phyloP scores from a whole-genome alignment of 305 asterid species.

The Petunia hybrid region DNA sequence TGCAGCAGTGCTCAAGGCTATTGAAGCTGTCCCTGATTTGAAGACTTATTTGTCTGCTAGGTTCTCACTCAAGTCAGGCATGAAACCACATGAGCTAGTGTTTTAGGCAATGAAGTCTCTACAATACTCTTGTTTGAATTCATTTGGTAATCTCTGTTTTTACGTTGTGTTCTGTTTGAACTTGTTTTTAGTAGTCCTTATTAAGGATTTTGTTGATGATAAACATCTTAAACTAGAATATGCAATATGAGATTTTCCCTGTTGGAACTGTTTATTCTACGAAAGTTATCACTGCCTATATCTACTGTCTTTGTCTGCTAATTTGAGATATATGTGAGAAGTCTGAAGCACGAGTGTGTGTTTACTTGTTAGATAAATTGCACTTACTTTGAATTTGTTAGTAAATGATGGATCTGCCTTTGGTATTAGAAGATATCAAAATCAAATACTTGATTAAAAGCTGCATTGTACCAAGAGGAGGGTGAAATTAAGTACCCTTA shows the following conservation, averaged over 20 bases:
- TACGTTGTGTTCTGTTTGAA: not conserved
- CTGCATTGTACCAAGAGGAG: conserved; percentile 38
- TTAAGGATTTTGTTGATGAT: conserved; percentile 17
- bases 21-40: conserved; percentile 67
- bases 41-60: conserved; percentile 79
- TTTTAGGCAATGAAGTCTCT: conserved; percentile 49
- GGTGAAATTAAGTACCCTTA: conserved; percentile 32
- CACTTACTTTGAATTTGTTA: not conserved
- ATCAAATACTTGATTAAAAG: not conserved
- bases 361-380: not conserved
- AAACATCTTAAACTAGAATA: conserved; percentile 6
- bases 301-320: not conserved
- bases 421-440: not conserved
- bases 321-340: too few species aligned
- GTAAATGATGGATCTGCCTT: not conserved
- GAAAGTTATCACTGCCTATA: too few species aligned
- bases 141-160: conserved; percentile 36
- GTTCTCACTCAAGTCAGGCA: conserved; percentile 75
- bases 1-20: conserved; percentile 58
- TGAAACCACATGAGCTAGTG: conserved; percentile 79
- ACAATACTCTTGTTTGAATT: conserved; percentile 19
- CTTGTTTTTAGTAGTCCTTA: not conserved
- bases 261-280: not conserved
- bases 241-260: conserved; percentile 22
- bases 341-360: too few species aligned